Evolutionary conservation across 805 yeast species (phyloP).

Genomic region (Hanseniaspora nectarophila): DNA sequence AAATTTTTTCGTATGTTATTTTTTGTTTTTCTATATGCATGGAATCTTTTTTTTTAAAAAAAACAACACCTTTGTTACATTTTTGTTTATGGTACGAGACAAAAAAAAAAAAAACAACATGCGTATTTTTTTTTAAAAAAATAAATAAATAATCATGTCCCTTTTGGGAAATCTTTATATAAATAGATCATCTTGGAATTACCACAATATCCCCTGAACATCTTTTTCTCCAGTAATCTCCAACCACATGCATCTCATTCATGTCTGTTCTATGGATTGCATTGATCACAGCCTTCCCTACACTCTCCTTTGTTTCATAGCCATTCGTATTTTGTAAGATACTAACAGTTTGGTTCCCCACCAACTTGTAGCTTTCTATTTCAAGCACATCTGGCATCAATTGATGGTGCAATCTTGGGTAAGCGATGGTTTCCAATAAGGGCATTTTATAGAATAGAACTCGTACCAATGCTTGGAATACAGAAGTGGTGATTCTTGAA

Average conservation of each 20-base stretch:
- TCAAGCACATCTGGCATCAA: conserved; percentile 57
- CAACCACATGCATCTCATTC: conserved; percentile 54
- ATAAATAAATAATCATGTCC: not conserved
- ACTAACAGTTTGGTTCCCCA: conserved; percentile 32
- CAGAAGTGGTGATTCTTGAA: conserved; percentile 68
- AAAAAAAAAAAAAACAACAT: too few species aligned
- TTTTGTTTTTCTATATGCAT: too few species aligned
- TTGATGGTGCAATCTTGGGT: conserved; percentile 83
- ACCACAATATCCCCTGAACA: conserved; percentile 33
- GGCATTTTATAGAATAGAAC: conserved; percentile 46
- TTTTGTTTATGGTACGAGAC: too few species aligned
- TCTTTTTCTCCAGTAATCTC: conserved; percentile 82
- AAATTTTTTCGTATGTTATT: too few species aligned
- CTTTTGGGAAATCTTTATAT: not conserved
- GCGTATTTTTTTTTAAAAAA: too few species aligned
- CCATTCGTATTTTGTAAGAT: conserved; percentile 35
- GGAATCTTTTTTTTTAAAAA: too few species aligned
- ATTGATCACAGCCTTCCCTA: conserved; percentile 47
- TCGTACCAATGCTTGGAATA: conserved; percentile 69
- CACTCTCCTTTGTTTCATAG: conserved; percentile 34
- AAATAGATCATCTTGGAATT: not conserved
- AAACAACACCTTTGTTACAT: too few species aligned
- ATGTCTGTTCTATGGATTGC: conserved; percentile 35
- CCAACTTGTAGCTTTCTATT: conserved; percentile 42
- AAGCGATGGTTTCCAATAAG: conserved; percentile 57